These are phyloP conservation scores for Linnemannia hyalina DNA, from an alignment of 192 early-diverging fungal species.

Conservation along the genomic window DNA sequence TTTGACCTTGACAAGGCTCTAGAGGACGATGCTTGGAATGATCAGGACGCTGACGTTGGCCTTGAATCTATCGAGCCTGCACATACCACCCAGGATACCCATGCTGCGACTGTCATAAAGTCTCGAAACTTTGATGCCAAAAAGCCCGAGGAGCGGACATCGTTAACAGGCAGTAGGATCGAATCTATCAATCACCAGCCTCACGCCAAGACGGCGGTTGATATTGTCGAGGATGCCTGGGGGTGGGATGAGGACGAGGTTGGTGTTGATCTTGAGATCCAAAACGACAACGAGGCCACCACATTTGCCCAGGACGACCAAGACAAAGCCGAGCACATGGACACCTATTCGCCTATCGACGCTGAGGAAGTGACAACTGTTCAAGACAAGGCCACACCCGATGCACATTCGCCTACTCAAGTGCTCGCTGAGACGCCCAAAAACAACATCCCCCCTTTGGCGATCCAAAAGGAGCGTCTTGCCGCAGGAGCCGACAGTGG, in stretches of 20 bases:
- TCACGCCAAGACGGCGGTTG: background rate
- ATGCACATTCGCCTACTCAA: background rate
- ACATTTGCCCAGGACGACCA: background rate
- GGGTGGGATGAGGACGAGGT: slow-evolving; percentile 47
- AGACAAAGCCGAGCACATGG: background rate
- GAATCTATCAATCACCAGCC: slow-evolving; percentile 5
- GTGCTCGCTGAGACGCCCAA: background rate
- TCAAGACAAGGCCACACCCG: background rate
- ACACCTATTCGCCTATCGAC: background rate
- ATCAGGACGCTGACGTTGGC: background rate
- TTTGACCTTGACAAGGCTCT: slow-evolving; percentile 19
- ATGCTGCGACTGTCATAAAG: background rate
- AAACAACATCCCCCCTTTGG: slow-evolving; percentile 12
- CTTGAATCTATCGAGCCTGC: background rate
- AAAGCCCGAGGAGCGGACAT: background rate
- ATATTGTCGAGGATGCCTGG: slow-evolving; percentile 33
- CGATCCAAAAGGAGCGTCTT: slow-evolving; percentile 10
- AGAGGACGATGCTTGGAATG: slow-evolving; percentile 13
- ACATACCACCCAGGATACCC: background rate
- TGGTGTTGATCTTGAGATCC: slow-evolving; percentile 9
- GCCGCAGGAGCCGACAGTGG: slow-evolving; percentile 11
- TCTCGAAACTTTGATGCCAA: background rate
- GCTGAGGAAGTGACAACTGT: background rate
- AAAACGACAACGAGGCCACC: slow-evolving; percentile 9
- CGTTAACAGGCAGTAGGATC: background rate